Percentiles rank a stretch among this genome's conserved stretches.
Conservation (phyloP, 805 yeast species). For the Ascoidea asiatica region DNA sequence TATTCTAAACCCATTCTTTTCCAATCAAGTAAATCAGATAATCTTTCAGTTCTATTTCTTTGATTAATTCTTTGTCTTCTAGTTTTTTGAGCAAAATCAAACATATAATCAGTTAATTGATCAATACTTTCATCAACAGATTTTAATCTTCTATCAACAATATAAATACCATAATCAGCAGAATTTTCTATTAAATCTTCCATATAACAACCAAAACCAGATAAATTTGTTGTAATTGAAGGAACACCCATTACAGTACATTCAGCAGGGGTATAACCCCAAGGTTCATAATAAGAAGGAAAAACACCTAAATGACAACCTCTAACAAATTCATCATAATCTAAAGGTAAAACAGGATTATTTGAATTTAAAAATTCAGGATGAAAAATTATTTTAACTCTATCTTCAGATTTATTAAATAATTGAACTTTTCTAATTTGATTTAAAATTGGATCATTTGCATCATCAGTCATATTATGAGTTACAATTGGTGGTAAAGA, state of each 20-base stretch:
- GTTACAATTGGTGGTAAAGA: slow-evolving; percentile 92
- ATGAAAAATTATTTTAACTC: slow-evolving; percentile 93
- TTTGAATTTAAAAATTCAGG: slow-evolving; percentile 93
- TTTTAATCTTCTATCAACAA: slow-evolving; percentile 88
- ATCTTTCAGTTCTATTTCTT: slow-evolving; percentile 91
- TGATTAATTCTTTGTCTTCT: slow-evolving; percentile 97
- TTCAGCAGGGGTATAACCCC: slow-evolving; percentile 99
- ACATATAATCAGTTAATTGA: slow-evolving; percentile 83
- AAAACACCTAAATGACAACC: slow-evolving; percentile 97
- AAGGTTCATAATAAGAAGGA: slow-evolving; percentile 97
- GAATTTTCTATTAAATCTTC: slow-evolving; percentile 93
- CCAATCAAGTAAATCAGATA: slow-evolving; percentile 92
- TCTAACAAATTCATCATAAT: slow-evolving; percentile 94
- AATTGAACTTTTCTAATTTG: slow-evolving; percentile 86
- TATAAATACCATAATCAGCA: slow-evolving; percentile 91
- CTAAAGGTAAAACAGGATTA: slow-evolving; percentile 85
- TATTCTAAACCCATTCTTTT: slow-evolving; percentile 96
- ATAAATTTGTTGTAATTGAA: slow-evolving; percentile 85
- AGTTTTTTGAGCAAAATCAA: slow-evolving; percentile 73
- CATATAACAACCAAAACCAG: slow-evolving; percentile 98
- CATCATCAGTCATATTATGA: slow-evolving; percentile 91
- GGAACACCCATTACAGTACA: slow-evolving; percentile 99
- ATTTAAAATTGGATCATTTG: slow-evolving; percentile 78
- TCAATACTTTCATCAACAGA: slow-evolving; percentile 87
- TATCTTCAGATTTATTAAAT: slow-evolving; percentile 79